These are phyloP conservation scores for Handroanthus guayacan DNA, from an alignment of 257 asterid species.

Conservation along the genomic window DNA sequence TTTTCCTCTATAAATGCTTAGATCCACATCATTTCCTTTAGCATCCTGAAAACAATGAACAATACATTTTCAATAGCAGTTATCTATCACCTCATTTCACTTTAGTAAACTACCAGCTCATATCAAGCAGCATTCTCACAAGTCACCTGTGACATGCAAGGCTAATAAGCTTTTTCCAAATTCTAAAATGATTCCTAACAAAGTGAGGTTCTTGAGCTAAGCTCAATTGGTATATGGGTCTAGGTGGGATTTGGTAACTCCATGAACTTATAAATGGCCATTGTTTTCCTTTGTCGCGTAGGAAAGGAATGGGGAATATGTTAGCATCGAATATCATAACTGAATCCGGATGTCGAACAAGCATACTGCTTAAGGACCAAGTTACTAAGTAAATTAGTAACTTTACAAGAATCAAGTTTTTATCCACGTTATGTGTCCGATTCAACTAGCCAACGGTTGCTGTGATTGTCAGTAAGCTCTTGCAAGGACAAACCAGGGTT, in stretches of 20 bases:
- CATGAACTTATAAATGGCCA: background rate
- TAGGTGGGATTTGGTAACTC: background rate
- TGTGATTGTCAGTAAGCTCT: background rate
- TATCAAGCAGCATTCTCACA: background rate
- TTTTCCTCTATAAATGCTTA: slow-evolving; percentile 51
- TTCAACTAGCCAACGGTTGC: background rate
- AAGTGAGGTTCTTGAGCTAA: background rate
- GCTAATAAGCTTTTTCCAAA: background rate
- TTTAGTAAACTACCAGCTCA: background rate
- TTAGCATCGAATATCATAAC: background rate
- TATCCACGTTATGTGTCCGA: background rate
- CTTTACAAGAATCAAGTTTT: background rate
- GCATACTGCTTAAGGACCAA: too few species aligned
- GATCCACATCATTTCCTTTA: slow-evolving; percentile 52
- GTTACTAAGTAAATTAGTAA: too few species aligned
- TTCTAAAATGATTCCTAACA: background rate
- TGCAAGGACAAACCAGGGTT: background rate
- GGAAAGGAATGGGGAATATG: background rate
- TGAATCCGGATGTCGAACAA: background rate
- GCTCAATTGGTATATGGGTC: background rate
- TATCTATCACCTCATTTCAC: background rate
- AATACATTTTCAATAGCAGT: background rate
- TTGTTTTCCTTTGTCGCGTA: background rate
- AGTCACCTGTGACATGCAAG: background rate
- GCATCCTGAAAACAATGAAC: slow-evolving; percentile 54